phyloP scores from a whole-genome alignment of 2,329 filamentous ascomycete species.

The Torrubiellomyces zombiae region DNA sequence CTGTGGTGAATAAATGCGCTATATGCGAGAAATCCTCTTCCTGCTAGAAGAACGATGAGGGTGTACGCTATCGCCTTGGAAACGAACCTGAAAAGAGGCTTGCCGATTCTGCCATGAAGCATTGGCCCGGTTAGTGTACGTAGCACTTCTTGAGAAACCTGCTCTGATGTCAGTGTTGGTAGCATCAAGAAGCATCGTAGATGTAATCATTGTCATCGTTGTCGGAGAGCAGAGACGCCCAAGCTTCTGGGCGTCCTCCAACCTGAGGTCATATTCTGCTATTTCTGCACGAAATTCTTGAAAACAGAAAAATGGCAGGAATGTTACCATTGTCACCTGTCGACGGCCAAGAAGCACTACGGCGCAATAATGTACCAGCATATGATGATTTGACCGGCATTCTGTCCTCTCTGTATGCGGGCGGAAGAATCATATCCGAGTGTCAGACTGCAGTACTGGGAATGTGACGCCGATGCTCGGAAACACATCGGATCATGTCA shows the following conservation, averaged over 20 bases:
- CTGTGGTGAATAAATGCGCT: constrained; percentile 6
- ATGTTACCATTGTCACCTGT: neutral
- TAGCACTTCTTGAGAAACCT: neutral
- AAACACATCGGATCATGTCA: neutral
- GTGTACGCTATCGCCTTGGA: neutral
- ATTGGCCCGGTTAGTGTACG: neutral
- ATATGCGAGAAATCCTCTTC: neutral
- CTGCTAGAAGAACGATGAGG: neutral
- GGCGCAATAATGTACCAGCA: constrained; percentile 1
- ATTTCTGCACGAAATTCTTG: neutral
- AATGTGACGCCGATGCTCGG: neutral
- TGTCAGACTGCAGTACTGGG: constrained; percentile 1
- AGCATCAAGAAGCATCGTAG: neutral
- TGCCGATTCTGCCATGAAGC: neutral
- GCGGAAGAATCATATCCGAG: neutral
- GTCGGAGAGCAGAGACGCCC: neutral
- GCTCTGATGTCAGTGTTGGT: neutral
- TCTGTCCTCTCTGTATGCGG: neutral
- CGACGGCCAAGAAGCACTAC: neutral
- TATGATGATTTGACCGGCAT: neutral
- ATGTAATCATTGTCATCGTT: constrained; percentile 1
- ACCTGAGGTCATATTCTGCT: neutral
- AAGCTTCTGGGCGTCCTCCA: constrained; percentile 1
- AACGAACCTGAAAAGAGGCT: neutral
- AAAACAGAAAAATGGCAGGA: too few relatives aligned